Percentiles rank a stretch among this genome's conserved stretches.
Conservation (phyloP, 2,329 filamentous ascomycete species). For the Blumeria hordei region DNA sequence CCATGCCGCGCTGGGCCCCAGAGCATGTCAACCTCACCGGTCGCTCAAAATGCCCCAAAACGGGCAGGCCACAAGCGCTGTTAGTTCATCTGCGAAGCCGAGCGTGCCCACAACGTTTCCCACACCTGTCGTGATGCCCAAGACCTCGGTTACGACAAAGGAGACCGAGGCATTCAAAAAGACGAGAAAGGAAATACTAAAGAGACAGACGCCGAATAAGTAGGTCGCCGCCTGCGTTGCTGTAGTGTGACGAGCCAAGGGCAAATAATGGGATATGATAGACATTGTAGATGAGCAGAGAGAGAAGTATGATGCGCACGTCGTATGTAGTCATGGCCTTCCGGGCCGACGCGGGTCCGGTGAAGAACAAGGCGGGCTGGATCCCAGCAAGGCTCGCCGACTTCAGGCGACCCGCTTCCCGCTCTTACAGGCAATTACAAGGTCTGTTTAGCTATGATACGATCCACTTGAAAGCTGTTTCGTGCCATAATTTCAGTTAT, state of each 20-base stretch:
- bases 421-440: too few relatives aligned
- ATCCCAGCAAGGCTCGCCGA: not conserved
- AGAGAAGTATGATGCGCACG: too few relatives aligned
- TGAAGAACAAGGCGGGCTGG: not conserved
- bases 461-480: too few relatives aligned
- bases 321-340: not conserved
- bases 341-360: not conserved
- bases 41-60: conserved; percentile 41
- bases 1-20: not conserved
- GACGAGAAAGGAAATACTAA: conserved; percentile 73
- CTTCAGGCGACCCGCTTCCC: too few relatives aligned
- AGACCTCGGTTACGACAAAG: conserved; percentile 64
- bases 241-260: conserved; percentile 19
- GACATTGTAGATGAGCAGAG: too few relatives aligned
- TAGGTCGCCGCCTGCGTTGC: conserved; percentile 44
- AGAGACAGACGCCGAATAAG: conserved; percentile 58
- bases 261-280: too few relatives aligned
- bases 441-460: too few relatives aligned
- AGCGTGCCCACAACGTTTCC: conserved; percentile 66
- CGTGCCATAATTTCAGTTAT: too few relatives aligned
- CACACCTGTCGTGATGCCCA: conserved; percentile 47
- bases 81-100: conserved; percentile 63
- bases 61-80: conserved; percentile 60
- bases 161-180: conserved; percentile 69
- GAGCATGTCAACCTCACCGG: not conserved